phyloP scores from a whole-genome alignment of 306 rosid species.

The Lathyrus sativus region DNA sequence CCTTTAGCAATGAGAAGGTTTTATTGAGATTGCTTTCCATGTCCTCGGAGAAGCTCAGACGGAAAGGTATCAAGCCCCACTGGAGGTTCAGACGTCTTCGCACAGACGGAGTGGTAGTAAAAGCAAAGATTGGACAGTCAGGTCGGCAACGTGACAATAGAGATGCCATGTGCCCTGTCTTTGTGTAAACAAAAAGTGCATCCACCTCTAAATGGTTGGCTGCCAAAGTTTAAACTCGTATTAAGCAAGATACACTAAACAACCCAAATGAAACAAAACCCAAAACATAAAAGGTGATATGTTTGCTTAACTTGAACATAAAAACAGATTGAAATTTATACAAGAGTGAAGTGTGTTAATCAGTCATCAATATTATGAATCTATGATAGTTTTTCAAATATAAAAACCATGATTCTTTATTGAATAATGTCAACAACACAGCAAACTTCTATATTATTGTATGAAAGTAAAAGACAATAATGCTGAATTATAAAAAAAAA shows the following conservation, averaged over 20 bases:
- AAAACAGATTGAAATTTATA: constrained; percentile 8
- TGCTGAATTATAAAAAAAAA: not conserved
- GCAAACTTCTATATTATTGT: not conserved
- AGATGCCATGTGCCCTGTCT: constrained; percentile 96
- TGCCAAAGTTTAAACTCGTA: constrained; percentile 50
- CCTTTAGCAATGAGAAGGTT: constrained; percentile 90
- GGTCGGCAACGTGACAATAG: constrained; percentile 94
- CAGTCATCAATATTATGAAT: not conserved
- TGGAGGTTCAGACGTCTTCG: constrained; percentile 93
- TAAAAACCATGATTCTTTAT: constrained; percentile 23
- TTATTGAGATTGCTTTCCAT: constrained; percentile 96
- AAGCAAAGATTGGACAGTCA: constrained; percentile 97
- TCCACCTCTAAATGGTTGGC: constrained; percentile 94
- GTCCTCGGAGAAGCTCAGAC: constrained; percentile 86
- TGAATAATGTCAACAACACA: constrained; percentile 15
- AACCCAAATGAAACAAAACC: constrained; percentile 11
- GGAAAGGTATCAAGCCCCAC: constrained; percentile 99
- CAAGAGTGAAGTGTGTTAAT: constrained; percentile 18
- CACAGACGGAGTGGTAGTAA: constrained; percentile 73
- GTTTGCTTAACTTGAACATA: constrained; percentile 7
- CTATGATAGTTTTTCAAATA: constrained; percentile 28
- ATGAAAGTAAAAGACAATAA: constrained; percentile 10
- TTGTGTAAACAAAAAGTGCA: constrained; percentile 90
- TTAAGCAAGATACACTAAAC: constrained; percentile 17
- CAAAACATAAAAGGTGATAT: not conserved